Percentiles rank a stretch among this genome's conserved stretches.
Evolutionary conservation across 129 eudicot genomes (phyloP).

Genomic region (sunflower (Helianthus annuus)): DNA sequence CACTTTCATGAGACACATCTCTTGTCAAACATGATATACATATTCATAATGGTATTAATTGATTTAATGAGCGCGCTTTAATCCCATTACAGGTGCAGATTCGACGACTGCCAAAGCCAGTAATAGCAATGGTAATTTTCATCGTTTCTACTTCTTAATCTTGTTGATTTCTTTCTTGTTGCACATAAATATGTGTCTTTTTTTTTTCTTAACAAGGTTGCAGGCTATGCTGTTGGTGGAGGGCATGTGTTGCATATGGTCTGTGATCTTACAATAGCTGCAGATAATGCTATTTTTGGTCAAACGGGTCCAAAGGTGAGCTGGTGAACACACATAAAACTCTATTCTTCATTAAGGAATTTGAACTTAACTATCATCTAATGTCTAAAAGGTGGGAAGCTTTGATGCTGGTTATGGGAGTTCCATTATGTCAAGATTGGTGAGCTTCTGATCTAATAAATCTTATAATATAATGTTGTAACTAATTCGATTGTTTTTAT

Average conservation of each 20-base stretch:
- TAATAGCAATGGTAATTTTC: conserved; percentile 86
- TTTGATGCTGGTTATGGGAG: conserved; percentile 99
- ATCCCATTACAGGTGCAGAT: conserved; percentile 68
- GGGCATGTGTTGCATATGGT: conserved; percentile 98
- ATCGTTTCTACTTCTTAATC: conserved; percentile 4
- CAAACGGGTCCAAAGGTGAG: conserved; percentile 98
- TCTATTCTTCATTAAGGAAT: not conserved
- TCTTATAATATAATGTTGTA: not conserved
- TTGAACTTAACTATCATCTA: not conserved
- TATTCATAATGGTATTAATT: not conserved
- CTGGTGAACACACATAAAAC: not conserved
- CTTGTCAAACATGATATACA: not conserved
- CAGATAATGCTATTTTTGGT: conserved; percentile 96
- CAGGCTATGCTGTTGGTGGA: conserved; percentile 99
- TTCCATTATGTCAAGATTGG: conserved; percentile 96
- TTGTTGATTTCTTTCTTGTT: not conserved
- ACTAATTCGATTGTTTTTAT: not conserved
- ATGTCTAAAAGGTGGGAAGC: conserved; percentile 82
- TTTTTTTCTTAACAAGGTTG: conserved; percentile 62
- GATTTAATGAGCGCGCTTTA: conserved; percentile 1
- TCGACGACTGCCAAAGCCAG: conserved; percentile 94
- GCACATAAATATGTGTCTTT: not conserved
- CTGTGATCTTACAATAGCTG: conserved; percentile 95
- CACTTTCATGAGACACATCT: not conserved
- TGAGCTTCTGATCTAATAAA: conserved; percentile 32